Base-by-base conservation (phyloP, 345 rosid species). In the Sisymbrium irio region DNA sequence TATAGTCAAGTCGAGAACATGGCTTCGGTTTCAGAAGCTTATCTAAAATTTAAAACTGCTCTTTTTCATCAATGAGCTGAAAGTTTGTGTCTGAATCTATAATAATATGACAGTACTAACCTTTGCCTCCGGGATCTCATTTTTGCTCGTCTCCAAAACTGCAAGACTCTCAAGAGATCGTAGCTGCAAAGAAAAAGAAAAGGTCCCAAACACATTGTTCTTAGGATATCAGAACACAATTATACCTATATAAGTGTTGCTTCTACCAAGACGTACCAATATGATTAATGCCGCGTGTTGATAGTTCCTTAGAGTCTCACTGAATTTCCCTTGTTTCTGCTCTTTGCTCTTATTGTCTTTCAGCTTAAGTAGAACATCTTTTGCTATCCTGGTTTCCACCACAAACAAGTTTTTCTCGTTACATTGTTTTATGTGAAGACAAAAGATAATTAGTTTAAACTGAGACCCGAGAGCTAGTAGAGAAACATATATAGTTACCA, bases 161-260 rank as follows among this genome's bases (percentile, higher is more conserved):
- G 85, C 92, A 58, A 89, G 82, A 62, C 88, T 65, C 69, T 86
- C 86, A 55, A 90, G 83, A 14, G 98, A 87, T 62, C 83, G 96
- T 77, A 93, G 75, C 98, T 90, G 89, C 74, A 83, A 64, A 55
- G 51, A 78, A 51, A 67, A 61, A 39, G 35, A 64, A 19, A 70
- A 51, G 62, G 39, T 59, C 49, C 36, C 47, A 40, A 78, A 36
- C 65, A 8, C 18, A 4, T 12, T 50, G 39, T 40, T 67, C 17
- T 33, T 49, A 11, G 33, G 55, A 63, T 27, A 55, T 27, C 19
- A 42, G 33, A 47, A 58, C 56, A 65, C 25, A n/a, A 9, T 44
- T 33, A 13, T 8, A 32, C 9, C 6, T 27, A 28, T n/a, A n/a
- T 54, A 51, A 69, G 11, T 33, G 2, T 46, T n/a, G 61, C 61